These are phyloP conservation scores for Nannizzia gypsea DNA, from an alignment of 2,329 filamentous ascomycete genomes.

Conservation along the genomic window DNA sequence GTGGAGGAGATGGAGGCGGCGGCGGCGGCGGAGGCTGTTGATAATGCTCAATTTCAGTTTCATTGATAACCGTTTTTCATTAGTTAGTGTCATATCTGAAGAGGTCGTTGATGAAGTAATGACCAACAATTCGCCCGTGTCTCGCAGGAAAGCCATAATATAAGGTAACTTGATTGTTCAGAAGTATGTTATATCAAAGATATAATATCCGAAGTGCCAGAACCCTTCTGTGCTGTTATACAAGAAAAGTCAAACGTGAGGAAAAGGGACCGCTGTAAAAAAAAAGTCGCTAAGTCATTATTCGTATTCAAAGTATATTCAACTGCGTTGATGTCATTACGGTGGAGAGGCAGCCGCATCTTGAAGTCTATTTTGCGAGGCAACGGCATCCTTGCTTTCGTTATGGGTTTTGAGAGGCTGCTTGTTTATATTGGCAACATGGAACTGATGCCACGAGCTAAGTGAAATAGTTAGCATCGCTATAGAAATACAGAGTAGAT, in stretches of 20 bases:
- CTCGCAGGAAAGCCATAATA: too few relatives aligned
- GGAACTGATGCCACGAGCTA: constrained; percentile 16
- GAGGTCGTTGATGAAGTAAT: not conserved
- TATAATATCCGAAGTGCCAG: not conserved
- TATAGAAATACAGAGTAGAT: not conserved
- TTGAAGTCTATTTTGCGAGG: not conserved
- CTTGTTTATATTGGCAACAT: constrained; percentile 7
- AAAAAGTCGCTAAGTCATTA: not conserved
- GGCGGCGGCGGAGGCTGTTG: not conserved
- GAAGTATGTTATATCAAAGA: not conserved
- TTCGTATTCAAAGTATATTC: not conserved
- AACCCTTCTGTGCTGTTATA: not conserved
- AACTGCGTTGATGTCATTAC: not conserved
- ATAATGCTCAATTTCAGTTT: not conserved
- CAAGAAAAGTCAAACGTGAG: not conserved
- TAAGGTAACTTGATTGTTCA: not conserved
- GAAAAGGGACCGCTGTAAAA: not conserved
- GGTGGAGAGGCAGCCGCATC: not conserved
- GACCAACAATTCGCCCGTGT: too few relatives aligned
- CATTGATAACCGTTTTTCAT: not conserved
- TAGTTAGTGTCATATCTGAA: not conserved
- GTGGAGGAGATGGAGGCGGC: not conserved
- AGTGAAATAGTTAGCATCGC: not conserved
- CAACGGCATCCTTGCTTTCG: not conserved
- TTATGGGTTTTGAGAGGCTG: constrained; percentile 1